These are phyloP conservation scores for Vitis hybrid DNA, from an alignment of 177 flowering plant genomes.

Conservation along the genomic window DNA sequence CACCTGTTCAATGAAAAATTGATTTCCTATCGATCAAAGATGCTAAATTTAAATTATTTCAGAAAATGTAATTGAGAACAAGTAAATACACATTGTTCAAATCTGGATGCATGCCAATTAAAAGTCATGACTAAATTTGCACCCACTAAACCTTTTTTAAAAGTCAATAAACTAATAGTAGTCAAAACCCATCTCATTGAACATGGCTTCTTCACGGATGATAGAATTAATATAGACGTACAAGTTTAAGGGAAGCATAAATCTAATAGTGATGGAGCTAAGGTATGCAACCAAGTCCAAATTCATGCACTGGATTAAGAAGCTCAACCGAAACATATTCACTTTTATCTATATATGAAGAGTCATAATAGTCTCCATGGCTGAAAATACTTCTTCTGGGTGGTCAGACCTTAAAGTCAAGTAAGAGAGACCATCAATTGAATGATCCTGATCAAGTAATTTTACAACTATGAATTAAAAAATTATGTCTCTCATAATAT, in stretches of 20 bases:
- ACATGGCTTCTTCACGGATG: not conserved
- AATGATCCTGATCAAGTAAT: not conserved
- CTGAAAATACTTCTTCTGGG: conserved; percentile 32
- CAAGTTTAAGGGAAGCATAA: no score
- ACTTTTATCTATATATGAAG: conserved; percentile 59
- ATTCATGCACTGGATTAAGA: conserved; percentile 12
- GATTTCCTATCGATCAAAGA: not conserved
- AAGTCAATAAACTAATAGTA: no score
- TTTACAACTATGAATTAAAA: no score
- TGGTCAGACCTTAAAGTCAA: conserved; percentile 33
- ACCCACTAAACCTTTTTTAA: no score
- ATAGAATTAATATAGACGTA: not conserved
- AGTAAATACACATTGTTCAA: no score
- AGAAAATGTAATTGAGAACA: not conserved
- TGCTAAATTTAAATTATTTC: not conserved
- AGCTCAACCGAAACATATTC: conserved; percentile 46
- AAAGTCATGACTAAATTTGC: no score
- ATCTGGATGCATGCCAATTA: no score
- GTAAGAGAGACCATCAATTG: conserved; percentile 3
- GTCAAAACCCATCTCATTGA: no score
- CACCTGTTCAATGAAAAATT: conserved; percentile 12
- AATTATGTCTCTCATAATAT: no score
- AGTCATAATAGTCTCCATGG: conserved; percentile 56
- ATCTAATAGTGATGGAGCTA: no score
- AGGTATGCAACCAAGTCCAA: no score